Evolutionary conservation across 2,329 filamentous ascomycete genomes (phyloP).

Genomic region (Aspergillus sp.): DNA sequence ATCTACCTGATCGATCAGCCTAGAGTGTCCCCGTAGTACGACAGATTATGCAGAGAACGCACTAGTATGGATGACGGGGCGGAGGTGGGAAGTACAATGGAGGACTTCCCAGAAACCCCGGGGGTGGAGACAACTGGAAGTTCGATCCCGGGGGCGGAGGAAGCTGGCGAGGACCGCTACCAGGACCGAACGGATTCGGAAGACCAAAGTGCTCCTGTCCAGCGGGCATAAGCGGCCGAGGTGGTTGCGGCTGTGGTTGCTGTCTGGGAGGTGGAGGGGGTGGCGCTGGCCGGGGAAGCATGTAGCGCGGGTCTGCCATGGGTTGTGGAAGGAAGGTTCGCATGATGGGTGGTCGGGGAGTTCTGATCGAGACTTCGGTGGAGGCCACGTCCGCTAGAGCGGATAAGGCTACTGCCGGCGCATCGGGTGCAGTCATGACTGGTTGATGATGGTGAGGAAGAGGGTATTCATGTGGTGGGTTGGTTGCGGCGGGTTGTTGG

Average conservation of each 20-base stretch:
- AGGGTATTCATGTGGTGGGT: not conserved
- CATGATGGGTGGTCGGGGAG: slow-evolving; percentile 16
- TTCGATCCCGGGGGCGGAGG: slow-evolving; percentile 33
- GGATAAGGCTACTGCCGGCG: slow-evolving; percentile 3
- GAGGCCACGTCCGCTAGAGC: slow-evolving; percentile 28
- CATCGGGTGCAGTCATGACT: not conserved
- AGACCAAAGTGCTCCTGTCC: slow-evolving; percentile 26
- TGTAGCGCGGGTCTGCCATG: slow-evolving; percentile 25
- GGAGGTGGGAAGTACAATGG: slow-evolving; percentile 18
- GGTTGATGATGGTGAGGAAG: not conserved
- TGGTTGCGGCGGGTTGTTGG: not conserved
- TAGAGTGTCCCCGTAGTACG: too few species aligned
- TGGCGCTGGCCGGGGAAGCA: slow-evolving; percentile 18
- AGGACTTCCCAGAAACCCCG: slow-evolving; percentile 18
- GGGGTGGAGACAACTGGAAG: slow-evolving; percentile 26
- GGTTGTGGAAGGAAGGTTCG: slow-evolving; percentile 24
- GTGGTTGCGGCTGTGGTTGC: slow-evolving; percentile 21
- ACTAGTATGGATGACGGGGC: slow-evolving; percentile 14
- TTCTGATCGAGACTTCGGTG: slow-evolving; percentile 27
- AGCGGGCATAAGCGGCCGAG: slow-evolving; percentile 31
- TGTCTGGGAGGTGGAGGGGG: slow-evolving; percentile 12
- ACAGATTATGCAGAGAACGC: too few species aligned
- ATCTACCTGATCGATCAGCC: too few species aligned
- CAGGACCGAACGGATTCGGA: slow-evolving; percentile 30
- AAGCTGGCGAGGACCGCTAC: slow-evolving; percentile 30